Evolutionary conservation across 2,329 filamentous ascomycete genomes (phyloP).

Genomic region (Cladorrhinum sp.): DNA sequence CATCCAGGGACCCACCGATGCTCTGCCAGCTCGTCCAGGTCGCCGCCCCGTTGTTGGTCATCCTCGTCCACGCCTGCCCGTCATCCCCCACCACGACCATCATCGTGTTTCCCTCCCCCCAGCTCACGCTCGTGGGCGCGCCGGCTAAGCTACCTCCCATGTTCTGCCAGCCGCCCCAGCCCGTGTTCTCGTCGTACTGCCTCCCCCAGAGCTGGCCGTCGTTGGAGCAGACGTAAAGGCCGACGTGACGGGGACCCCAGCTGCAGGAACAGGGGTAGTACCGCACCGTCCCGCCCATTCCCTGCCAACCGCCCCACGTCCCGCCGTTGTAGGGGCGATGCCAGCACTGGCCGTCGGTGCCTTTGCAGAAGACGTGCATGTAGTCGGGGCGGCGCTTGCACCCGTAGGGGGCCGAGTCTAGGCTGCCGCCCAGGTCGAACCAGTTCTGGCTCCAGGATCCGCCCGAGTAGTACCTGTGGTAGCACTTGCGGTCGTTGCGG

Average conservation of each 20-base stretch:
- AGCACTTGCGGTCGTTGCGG: slow-evolving; percentile 23
- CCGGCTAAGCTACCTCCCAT: slow-evolving; percentile 28
- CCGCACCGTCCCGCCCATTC: slow-evolving; percentile 31
- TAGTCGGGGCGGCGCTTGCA: slow-evolving; percentile 21
- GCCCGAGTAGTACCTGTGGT: slow-evolving; percentile 26
- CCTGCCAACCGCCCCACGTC: slow-evolving; percentile 28
- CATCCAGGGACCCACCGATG: slow-evolving; percentile 22
- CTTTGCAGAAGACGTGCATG: slow-evolving; percentile 22
- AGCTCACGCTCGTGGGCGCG: slow-evolving; percentile 27
- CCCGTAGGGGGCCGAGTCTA: slow-evolving; percentile 19
- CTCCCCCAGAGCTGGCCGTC: slow-evolving; percentile 31
- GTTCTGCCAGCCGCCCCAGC: slow-evolving; percentile 30
- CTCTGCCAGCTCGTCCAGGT: slow-evolving; percentile 25
- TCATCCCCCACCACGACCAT: slow-evolving; percentile 28
- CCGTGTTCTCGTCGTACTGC: slow-evolving; percentile 25
- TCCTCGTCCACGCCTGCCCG: slow-evolving; percentile 24
- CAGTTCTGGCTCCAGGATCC: slow-evolving; percentile 21
- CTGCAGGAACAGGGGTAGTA: slow-evolving; percentile 29
- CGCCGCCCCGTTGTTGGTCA: slow-evolving; percentile 12
- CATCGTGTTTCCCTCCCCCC: slow-evolving; percentile 26
- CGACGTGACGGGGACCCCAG: slow-evolving; percentile 28
- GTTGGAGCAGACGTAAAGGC: slow-evolving; percentile 30
- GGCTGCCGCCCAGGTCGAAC: slow-evolving; percentile 23
- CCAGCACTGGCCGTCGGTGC: slow-evolving; percentile 23
- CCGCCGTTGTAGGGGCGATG: slow-evolving; percentile 16